phyloP scores from a whole-genome alignment of 129 eudicot genomes.

The carrot (Daucus carota) region DH1_v3.0 NC_030381.2:21929001-21929500 shows the following conservation, averaged over 20 bases:
- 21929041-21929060: background rate
- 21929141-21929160: background rate
- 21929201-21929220: background rate
- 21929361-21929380: background rate
- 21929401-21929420: too few species aligned
- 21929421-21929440: too few species aligned
- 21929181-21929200: background rate
- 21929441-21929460: too few species aligned
- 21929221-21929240: background rate
- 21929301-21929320: background rate
- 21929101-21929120: background rate
- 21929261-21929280: background rate
- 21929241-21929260: background rate
- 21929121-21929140: background rate
- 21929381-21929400: background rate
- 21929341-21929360: too few species aligned
- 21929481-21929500: too few species aligned
- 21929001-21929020: constrained; percentile 96
- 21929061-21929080: background rate
- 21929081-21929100: background rate
- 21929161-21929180: background rate
- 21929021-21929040: constrained; percentile 9
- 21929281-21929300: background rate
- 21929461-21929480: too few species aligned
- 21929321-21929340: too few species aligned